Evolutionary conservation across 352 stramenopile genomes (phyloP), one percentile per base, ranked within the genome.

Genomic region (Phytophthora constricta): DNA sequence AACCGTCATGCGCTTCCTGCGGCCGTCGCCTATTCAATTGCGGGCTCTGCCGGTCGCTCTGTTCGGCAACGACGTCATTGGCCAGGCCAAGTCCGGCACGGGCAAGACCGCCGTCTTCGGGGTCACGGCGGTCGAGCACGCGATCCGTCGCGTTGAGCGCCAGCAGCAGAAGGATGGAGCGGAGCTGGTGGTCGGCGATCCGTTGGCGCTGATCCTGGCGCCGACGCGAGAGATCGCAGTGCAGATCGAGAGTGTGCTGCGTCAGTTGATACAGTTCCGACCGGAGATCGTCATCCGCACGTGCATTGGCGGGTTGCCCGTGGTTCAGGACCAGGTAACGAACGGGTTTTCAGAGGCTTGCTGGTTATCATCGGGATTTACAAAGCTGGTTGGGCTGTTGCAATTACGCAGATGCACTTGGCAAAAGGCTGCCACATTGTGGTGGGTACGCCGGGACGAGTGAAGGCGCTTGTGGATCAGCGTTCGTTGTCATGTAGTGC

Each of bases 41-140:
- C 73, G 74, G 17, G 82, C 86, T 37, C 59, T 94, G 61, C 86
- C 86, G 27, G 66, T 90, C 27, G 78, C 86, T 74, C 76, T 94
- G 31, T 94, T 92, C 45, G 86, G 86, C 48, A 93, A 83, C 69
- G 86, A 95, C 60, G 77, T 93, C 27, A 82, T 93, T 51, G 87
- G 78, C 2, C 87, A 95, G 63, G 85, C 87, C 72, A 93, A 95
- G 78, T 93, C 85, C 4, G 87, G 85, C 56, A 95, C 84, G 23
- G 87, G 87, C 65, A 95, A 95, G 69, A 95, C 87, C 39, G 83
- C 85, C 8, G 84, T 93, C 27, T 95, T 93, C 33, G 87, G 79
- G 19, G 54, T 89, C 50, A 68, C 85, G 23, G 84, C 81, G 3
- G 58, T 95, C 13, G 85, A 95, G 46, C 84, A 84, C 47, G 79